Evolutionary conservation across 106 monocot species (phyloP).

Genomic region (Agapanthus africanus): DNA sequence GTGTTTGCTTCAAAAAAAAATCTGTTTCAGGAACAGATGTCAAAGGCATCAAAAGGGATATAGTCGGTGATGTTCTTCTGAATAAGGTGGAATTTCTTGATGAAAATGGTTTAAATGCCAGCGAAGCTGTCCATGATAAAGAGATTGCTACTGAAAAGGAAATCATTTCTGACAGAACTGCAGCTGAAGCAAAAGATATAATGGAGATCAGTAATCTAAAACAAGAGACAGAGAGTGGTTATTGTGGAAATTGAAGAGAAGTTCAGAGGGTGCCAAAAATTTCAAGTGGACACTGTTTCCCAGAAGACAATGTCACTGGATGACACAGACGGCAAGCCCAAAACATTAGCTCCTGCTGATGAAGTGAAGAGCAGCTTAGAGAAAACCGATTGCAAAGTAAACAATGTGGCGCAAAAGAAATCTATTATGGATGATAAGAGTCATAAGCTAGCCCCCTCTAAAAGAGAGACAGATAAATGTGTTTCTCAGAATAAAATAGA

Average conservation of each 20-base stretch:
- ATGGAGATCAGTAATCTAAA: slow-evolving; percentile 25
- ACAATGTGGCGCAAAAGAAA: background rate
- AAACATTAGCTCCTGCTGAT: too few relatives aligned
- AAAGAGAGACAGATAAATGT: slow-evolving; percentile 15
- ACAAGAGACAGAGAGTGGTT: slow-evolving; percentile 11
- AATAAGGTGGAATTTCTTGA: slow-evolving; percentile 9
- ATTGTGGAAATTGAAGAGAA: too few relatives aligned
- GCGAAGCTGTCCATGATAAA: slow-evolving; percentile 8
- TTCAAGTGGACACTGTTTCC: too few relatives aligned
- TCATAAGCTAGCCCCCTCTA: too few relatives aligned
- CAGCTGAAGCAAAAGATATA: slow-evolving; percentile 33
- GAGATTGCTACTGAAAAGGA: slow-evolving; percentile 26
- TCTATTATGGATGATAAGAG: too few relatives aligned
- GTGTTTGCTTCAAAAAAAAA: slow-evolving; percentile 2
- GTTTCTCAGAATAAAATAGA: slow-evolving; percentile 31
- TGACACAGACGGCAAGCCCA: too few relatives aligned
- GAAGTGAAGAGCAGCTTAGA: slow-evolving; percentile 20
- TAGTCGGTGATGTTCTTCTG: background rate
- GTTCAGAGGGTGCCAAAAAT: too few relatives aligned
- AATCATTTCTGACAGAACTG: slow-evolving; percentile 12
- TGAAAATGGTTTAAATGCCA: background rate
- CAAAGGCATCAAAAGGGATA: background rate
- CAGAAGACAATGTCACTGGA: too few relatives aligned
- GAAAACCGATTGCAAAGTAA: slow-evolving; percentile 11
- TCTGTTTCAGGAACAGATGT: slow-evolving; percentile 3